phyloP scores from a whole-genome alignment of 495 filamentous ascomycete genomes.

The Aspergillus affinis region DNA sequence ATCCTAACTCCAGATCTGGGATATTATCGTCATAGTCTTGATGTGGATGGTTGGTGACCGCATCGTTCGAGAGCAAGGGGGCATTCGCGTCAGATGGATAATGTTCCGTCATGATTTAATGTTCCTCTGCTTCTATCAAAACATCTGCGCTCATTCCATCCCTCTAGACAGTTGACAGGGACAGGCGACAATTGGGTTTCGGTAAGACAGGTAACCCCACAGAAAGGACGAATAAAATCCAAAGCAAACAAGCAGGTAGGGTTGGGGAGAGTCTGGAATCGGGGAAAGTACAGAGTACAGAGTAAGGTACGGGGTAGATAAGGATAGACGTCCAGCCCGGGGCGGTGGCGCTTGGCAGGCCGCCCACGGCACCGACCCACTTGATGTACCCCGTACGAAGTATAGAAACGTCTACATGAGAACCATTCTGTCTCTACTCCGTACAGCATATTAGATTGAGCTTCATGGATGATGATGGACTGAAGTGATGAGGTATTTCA shows the following conservation, averaged over 20 bases:
- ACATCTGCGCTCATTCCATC: constrained; percentile 8
- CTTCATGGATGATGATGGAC: too few species aligned
- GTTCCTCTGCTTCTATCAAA: constrained; percentile 5
- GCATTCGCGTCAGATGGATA: constrained; percentile 26
- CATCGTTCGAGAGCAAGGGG: constrained; percentile 32
- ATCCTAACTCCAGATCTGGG: constrained; percentile 11
- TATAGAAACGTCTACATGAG: too few species aligned
- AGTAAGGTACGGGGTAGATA: not conserved
- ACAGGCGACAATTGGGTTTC: not conserved
- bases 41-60: constrained; percentile 9
- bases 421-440: too few species aligned
- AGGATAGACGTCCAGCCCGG: too few species aligned
- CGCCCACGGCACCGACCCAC: constrained; percentile 17
- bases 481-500: too few species aligned
- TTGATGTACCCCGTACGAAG: too few species aligned
- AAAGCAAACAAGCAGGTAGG: too few species aligned
- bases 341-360: not conserved
- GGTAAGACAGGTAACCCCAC: not conserved
- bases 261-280: too few species aligned
- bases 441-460: too few species aligned
- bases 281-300: too few species aligned
- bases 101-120: constrained; percentile 26
- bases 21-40: constrained; percentile 14
- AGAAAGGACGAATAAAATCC: too few species aligned
- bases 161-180: not conserved